Evolutionary conservation across 306 rosid species (phyloP).

Genomic region (Dryas alaskensis): DNA sequence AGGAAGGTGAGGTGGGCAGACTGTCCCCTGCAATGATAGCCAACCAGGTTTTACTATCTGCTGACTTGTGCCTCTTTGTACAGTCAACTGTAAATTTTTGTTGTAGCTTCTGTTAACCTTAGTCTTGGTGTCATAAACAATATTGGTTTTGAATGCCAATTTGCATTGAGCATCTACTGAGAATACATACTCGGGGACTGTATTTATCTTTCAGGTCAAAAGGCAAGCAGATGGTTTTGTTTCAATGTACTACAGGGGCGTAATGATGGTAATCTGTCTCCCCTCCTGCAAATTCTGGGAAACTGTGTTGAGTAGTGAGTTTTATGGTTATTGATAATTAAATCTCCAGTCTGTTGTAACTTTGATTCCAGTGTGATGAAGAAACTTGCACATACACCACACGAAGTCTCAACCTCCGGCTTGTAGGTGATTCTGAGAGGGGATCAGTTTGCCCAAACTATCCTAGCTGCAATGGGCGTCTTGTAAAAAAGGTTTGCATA

Average conservation of each 20-base stretch:
- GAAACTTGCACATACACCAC: constrained; percentile 83
- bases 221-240: constrained; percentile 74
- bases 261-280: constrained; percentile 52
- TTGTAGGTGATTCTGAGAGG: constrained; percentile 82
- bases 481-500: constrained; percentile 63
- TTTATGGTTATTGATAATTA: not conserved
- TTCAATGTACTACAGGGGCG: constrained; percentile 69
- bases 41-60: constrained; percentile 56
- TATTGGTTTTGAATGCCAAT: not conserved
- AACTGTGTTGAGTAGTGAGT: not conserved
- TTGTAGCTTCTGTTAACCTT: not conserved
- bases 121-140: not conserved
- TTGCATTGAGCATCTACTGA: not conserved
- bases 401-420: constrained; percentile 65
- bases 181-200: not conserved
- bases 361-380: constrained; percentile 77
- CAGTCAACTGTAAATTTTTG: not conserved
- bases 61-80: not conserved
- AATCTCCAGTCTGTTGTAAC: not conserved
- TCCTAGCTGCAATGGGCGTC: constrained; percentile 84
- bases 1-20: constrained; percentile 44
- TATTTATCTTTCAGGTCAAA: constrained; percentile 60
- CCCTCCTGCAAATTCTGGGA: constrained; percentile 8
- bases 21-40: constrained; percentile 75
- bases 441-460: constrained; percentile 93